These are phyloP conservation scores for Zygoascus flipseniorum DNA, from an alignment of 805 yeast species.

Conservation along the genomic window DNA sequence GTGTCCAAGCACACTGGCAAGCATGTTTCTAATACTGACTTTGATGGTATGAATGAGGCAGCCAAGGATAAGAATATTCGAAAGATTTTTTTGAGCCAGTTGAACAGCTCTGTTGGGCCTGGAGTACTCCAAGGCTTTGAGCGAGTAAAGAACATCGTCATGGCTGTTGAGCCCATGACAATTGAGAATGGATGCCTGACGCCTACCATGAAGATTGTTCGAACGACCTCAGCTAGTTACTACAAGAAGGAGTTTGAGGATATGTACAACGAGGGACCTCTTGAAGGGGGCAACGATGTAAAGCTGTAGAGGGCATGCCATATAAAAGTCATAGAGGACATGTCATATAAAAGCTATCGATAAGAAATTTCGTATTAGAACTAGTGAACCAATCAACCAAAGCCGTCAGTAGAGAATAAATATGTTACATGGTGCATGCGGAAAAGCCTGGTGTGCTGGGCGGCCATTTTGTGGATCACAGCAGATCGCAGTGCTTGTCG, in stretches of 20 bases:
- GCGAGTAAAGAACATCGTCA: slow-evolving; percentile 44
- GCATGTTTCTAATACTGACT: slow-evolving; percentile 24
- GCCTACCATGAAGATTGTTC: slow-evolving; percentile 55
- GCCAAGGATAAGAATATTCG: slow-evolving; percentile 32
- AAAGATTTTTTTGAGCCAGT: slow-evolving; percentile 27
- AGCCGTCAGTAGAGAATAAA: no score
- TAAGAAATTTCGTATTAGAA: no score
- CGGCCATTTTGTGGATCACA: no score
- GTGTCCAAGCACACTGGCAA: slow-evolving; percentile 21
- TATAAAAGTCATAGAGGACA: no score
- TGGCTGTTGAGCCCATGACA: slow-evolving; percentile 52
- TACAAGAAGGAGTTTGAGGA: slow-evolving; percentile 34
- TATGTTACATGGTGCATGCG: no score
- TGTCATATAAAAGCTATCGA: no score
- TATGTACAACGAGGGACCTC: slow-evolving; percentile 43
- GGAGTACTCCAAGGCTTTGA: slow-evolving; percentile 53
- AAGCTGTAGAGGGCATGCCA: no score
- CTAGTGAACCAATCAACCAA: no score
- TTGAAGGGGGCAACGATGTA: no score
- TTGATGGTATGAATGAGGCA: slow-evolving; percentile 23
- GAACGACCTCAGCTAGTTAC: slow-evolving; percentile 40
- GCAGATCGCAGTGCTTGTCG: no score
- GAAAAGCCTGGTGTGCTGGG: no score
- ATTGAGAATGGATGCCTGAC: slow-evolving; percentile 56
- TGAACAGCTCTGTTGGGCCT: slow-evolving; percentile 32